A percentile compares a stretch with the other conserved stretches of the same genome.
Evolutionary conservation across 371 early-diverging fungal species (phyloP).

Genomic region (Circinella umbellata): DNA sequence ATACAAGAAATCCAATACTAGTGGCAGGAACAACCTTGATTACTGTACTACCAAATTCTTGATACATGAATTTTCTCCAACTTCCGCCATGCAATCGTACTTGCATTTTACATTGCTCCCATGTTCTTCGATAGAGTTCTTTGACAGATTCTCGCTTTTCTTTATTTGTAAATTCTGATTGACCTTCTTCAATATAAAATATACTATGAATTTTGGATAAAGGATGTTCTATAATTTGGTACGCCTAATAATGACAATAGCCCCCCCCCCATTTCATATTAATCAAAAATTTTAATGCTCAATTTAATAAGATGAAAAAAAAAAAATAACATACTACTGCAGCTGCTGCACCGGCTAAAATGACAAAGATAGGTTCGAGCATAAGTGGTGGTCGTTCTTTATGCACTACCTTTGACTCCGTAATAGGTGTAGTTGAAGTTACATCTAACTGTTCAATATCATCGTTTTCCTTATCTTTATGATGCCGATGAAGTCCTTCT

Average conservation of each 20-base stretch:
- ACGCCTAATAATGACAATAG: constrained; percentile 46
- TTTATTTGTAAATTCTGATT: constrained; percentile 55
- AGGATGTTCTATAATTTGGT: constrained; percentile 77
- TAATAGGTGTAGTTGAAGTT: constrained; percentile 9
- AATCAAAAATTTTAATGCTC: no score
- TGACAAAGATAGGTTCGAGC: constrained; percentile 69
- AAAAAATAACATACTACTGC: constrained; percentile 57
- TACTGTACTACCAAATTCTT: constrained; percentile 69
- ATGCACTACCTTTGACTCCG: constrained; percentile 3
- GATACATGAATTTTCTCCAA: constrained; percentile 64
- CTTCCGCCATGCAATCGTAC: constrained; percentile 50
- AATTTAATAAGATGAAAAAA: no score
- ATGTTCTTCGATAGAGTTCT: constrained; percentile 57
- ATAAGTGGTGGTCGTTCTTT: constrained; percentile 57
- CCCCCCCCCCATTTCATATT: no score
- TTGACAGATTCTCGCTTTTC: constrained; percentile 36
- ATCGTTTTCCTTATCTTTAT: background rate
- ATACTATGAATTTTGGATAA: constrained; percentile 73
- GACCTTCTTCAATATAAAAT: constrained; percentile 70
- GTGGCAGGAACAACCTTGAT: constrained; percentile 75
- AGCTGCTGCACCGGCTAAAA: constrained; percentile 74
- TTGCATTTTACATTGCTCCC: constrained; percentile 56
- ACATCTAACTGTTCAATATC: constrained; percentile 11
- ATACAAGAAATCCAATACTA: constrained; percentile 73
- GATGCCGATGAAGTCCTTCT: constrained; percentile 30